Conservation (phyloP, 148 eudicot genomes). For the Mesembryanthemum crystallinum region DNA sequence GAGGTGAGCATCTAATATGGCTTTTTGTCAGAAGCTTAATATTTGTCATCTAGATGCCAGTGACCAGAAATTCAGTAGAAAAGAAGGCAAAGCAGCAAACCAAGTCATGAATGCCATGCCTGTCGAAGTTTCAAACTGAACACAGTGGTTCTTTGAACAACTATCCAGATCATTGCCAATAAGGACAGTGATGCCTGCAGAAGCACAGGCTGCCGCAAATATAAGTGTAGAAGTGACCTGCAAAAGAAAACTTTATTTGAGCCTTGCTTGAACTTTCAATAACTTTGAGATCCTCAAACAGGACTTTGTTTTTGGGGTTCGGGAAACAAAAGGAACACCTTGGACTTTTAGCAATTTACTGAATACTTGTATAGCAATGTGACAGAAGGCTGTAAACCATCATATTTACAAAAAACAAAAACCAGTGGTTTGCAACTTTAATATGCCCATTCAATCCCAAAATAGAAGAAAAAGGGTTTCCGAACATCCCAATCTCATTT, state of each 20-base stretch:
- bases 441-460: neutral
- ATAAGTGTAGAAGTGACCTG: conserved; percentile 87
- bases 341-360: no score
- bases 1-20: neutral
- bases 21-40: conserved; percentile 1
- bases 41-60: conserved; percentile 60
- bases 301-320: no score
- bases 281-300: neutral
- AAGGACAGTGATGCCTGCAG: conserved; percentile 94
- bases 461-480: neutral
- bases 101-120: conserved; percentile 93
- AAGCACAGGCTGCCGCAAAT: conserved; percentile 94
- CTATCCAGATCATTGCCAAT: conserved; percentile 66
- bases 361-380: no score
- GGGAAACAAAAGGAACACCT: neutral
- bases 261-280: neutral
- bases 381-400: no score
- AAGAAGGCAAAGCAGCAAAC: conserved; percentile 82
- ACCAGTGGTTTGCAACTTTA: neutral
- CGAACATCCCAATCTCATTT: neutral
- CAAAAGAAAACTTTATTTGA: conserved; percentile 7
- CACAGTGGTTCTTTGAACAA: conserved; percentile 70
- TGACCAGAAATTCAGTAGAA: conserved; percentile 88
- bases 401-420: neutral
- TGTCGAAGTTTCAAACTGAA: conserved; percentile 77